phyloP scores from a whole-genome alignment of 2,329 filamentous ascomycete genomes.

The Rutstroemia sp. region DNA sequence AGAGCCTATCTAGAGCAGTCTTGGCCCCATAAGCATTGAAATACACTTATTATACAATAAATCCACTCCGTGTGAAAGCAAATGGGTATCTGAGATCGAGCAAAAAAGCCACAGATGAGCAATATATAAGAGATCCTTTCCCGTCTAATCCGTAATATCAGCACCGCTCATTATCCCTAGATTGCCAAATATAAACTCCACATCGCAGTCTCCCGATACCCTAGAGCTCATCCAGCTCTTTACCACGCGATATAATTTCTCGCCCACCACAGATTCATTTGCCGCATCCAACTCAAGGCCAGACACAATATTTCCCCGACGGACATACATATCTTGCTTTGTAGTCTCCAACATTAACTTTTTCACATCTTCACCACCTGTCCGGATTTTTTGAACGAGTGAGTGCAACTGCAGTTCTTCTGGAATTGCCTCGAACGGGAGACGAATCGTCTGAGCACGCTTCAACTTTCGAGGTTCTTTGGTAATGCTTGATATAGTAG shows the following conservation, averaged over 20 bases:
- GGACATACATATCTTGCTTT: constrained; percentile 19
- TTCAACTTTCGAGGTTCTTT: constrained; percentile 15
- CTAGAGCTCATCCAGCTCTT: constrained; percentile 15
- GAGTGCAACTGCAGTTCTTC: constrained; percentile 16
- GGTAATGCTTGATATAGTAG: constrained; percentile 6
- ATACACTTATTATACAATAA: not conserved
- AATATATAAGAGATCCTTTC: not conserved
- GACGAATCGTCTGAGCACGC: constrained; percentile 21
- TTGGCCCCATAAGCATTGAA: not conserved
- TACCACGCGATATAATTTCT: constrained; percentile 14
- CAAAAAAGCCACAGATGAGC: not conserved
- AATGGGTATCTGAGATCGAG: constrained; percentile 5
- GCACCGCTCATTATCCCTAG: constrained; percentile 5
- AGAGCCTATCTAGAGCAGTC: not conserved
- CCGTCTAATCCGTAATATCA: not conserved
- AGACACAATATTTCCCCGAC: constrained; percentile 9
- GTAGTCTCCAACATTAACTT: constrained; percentile 4
- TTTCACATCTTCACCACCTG: constrained; percentile 10
- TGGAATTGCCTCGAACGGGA: constrained; percentile 26
- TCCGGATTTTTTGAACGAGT: constrained; percentile 14
- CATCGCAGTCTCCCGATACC: constrained; percentile 8
- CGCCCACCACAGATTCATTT: constrained; percentile 9
- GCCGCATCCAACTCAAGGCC: constrained; percentile 15
- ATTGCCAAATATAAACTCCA: constrained; percentile 18
- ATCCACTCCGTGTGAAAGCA: constrained; percentile 6